These are phyloP conservation scores for Phytophthora nicotianae DNA, from an alignment of 352 stramenopile species.

Conservation along the genomic window DNA sequence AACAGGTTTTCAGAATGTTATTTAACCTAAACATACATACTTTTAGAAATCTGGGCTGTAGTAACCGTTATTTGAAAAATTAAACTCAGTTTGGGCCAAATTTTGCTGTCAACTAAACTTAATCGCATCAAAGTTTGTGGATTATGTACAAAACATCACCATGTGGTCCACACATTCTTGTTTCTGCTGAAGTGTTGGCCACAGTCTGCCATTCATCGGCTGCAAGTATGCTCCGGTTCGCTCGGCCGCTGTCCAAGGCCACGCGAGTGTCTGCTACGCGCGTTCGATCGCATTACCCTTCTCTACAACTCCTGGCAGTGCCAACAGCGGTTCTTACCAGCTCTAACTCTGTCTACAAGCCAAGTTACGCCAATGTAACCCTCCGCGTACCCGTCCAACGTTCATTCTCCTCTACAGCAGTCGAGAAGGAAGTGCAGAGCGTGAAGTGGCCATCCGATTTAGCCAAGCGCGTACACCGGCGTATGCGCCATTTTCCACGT, in stretches of 20 bases:
- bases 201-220: conserved; percentile 1
- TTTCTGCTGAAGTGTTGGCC: not conserved
- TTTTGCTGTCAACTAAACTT: too few relatives aligned
- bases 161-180: conserved; percentile 8
- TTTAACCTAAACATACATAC: too few relatives aligned
- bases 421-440: not conserved
- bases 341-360: not conserved
- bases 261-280: not conserved
- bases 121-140: too few relatives aligned
- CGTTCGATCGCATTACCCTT: not conserved
- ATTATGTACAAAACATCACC: too few relatives aligned
- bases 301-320: conserved; percentile 9
- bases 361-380: conserved; percentile 11
- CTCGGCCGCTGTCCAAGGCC: conserved; percentile 2
- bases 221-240: conserved; percentile 16
- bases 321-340: not conserved
- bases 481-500: conserved; percentile 64
- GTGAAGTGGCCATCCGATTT: conserved; percentile 47
- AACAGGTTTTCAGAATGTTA: too few relatives aligned
- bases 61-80: too few relatives aligned
- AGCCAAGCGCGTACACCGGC: conserved; percentile 46
- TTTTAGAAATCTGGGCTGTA: too few relatives aligned
- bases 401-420: conserved; percentile 4
- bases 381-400: conserved; percentile 1
- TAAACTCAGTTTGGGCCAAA: too few relatives aligned